Evolutionary conservation across 768 basidiomycete species (phyloP), one percentile per base, ranked within the genome.

Genomic region (Pisolithus albus): DNA sequence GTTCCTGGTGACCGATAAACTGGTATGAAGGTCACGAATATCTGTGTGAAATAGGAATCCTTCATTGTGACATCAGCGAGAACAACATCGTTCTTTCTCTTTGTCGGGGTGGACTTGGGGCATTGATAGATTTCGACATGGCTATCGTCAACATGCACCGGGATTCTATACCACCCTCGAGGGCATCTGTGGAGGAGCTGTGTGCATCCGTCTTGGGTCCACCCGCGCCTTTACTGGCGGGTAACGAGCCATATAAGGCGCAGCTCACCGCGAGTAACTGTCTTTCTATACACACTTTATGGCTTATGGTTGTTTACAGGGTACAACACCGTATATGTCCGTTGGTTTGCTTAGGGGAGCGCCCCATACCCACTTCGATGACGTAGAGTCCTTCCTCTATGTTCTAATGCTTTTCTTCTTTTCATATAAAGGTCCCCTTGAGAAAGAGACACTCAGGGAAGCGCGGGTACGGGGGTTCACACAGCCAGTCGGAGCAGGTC

Each of bases 51-150:
- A 52, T 54, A 13, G 62, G 61, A 0, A 59, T 72, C 36, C 45
- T 70, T 2, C 68, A 70, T 36, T 56, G 66, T 4, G 65, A 72
- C 43, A 55, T 71, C 46, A 71, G 66, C 52, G 61, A 61, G 26
- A 68, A 69, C 9, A 70, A 70, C 43, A 57, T 72, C 5, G 60
- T 71, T 13, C 64, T 71, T 2, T 54, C 56, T 2, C 47, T 24
- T 19, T 41, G 16, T 11, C 53, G 48, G 16, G 49, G 50, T 40
- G 53, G 40, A 4, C 53, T 51, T 32, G 16, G 54, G 28, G 68
- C 68, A 1, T 19, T 70, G 42, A 68, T 59, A n/a, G 70, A 1
- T 9, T 30, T 30, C 30, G 7, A 30, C 30, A 30, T 30, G 30
- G 30, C 30, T 10, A 30, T 30, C 10, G 30, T 30, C 1, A 51